These are phyloP conservation scores for Ambrosiella cleistominuta DNA, from an alignment of 2,329 filamentous ascomycete genomes.

Conservation along the genomic window DNA sequence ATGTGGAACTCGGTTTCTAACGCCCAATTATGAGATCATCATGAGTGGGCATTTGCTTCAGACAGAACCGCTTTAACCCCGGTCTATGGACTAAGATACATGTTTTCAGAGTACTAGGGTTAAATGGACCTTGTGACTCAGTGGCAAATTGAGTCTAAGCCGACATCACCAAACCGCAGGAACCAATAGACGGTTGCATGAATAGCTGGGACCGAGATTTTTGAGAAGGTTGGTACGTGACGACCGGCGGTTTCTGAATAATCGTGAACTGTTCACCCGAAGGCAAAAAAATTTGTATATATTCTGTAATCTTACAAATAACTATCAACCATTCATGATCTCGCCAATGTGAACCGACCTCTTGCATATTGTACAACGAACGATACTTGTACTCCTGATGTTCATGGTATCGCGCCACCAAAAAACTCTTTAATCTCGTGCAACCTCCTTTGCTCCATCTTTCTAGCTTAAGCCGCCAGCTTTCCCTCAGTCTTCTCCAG, in stretches of 20 bases:
- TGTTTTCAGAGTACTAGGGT: constrained; percentile 4
- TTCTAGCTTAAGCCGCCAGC: constrained; percentile 24
- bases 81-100: too few relatives aligned
- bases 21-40: too few relatives aligned
- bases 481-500: constrained; percentile 59
- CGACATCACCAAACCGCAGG: background rate
- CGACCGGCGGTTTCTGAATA: too few relatives aligned
- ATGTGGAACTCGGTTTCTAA: too few relatives aligned
- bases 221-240: too few relatives aligned
- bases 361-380: background rate
- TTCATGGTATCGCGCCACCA: background rate
- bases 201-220: too few relatives aligned
- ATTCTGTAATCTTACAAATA: background rate
- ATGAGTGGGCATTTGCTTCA: too few relatives aligned
- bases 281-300: background rate
- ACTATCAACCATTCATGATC: background rate
- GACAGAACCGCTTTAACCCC: too few relatives aligned
- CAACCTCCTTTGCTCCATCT: background rate
- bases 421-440: background rate
- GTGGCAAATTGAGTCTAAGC: background rate
- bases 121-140: constrained; percentile 10
- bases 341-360: background rate
- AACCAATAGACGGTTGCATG: too few relatives aligned
- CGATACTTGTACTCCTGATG: background rate
- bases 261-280: background rate